These are phyloP conservation scores for Phytopythium delawarense DNA, from an alignment of 352 stramenopile species.

Conservation along the genomic window DNA sequence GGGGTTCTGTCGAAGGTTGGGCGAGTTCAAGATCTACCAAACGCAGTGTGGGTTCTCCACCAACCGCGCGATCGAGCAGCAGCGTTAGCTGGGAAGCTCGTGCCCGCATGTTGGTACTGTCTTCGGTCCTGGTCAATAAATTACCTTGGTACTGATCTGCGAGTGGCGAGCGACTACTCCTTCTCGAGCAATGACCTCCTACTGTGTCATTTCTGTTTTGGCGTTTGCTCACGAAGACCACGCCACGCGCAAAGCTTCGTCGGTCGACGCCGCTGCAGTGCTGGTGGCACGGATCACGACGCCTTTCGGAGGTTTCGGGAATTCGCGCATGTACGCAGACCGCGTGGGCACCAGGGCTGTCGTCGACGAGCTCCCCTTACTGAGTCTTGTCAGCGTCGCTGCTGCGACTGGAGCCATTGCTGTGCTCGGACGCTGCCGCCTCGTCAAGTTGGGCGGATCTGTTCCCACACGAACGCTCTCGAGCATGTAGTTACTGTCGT, in stretches of 20 bases:
- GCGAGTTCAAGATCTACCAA: conserved; percentile 16
- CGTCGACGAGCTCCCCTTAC: not conserved
- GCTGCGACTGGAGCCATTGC: not conserved
- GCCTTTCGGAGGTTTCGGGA: conserved; percentile 44
- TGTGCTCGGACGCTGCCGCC: conserved; percentile 4
- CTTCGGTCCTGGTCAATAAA: conserved; percentile 1
- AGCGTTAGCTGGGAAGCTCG: not conserved
- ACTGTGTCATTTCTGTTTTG: not conserved
- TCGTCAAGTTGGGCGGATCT: not conserved
- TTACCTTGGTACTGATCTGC: conserved; percentile 6
- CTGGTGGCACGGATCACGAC: conserved; percentile 30
- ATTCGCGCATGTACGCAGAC: conserved; percentile 52
- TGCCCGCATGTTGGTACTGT: not conserved
- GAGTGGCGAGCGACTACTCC: not conserved
- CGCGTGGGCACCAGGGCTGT: not conserved
- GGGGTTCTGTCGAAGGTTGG: conserved; percentile 4
- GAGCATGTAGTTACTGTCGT: too few species aligned
- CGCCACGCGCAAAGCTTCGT: conserved; percentile 29
- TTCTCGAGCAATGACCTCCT: too few species aligned
- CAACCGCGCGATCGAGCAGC: conserved; percentile 1
- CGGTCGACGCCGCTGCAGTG: conserved; percentile 1
- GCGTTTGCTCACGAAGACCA: conserved; percentile 30
- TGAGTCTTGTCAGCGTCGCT: not conserved
- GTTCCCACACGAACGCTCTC: not conserved
- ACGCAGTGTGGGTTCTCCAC: conserved; percentile 15